Percentiles rank a stretch among this genome's conserved stretches.
Conservation (phyloP, 805 yeast genomes). For the Saturnispora besseyi region DNA sequence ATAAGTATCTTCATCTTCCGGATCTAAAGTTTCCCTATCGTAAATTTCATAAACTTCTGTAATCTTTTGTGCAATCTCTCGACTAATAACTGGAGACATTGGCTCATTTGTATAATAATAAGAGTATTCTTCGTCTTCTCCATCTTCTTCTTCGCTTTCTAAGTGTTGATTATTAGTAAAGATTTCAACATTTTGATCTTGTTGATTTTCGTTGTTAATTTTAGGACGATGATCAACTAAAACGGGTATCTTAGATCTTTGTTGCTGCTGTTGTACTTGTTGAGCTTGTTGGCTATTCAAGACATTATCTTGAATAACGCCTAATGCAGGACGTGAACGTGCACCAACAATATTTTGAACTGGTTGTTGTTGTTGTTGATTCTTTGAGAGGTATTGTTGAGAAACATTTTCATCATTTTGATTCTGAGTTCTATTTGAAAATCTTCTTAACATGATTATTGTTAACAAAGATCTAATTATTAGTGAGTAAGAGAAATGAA, state of each 20-base stretch:
- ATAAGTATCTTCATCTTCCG: slow-evolving; percentile 72
- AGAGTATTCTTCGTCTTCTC: slow-evolving; percentile 20
- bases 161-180: background rate
- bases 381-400: slow-evolving; percentile 3
- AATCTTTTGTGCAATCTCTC: slow-evolving; percentile 41
- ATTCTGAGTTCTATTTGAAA: slow-evolving; percentile 14
- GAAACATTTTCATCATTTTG: slow-evolving; percentile 21
- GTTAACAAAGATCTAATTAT: background rate
- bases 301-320: slow-evolving; percentile 22
- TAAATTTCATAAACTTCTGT: slow-evolving; percentile 42
- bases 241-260: slow-evolving; percentile 14
- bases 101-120: slow-evolving; percentile 32
- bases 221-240: slow-evolving; percentile 10
- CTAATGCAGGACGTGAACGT: slow-evolving; percentile 21
- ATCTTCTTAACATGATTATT: slow-evolving; percentile 13
- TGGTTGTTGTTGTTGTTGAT: background rate
- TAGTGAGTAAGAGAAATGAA: no score
- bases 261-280: slow-evolving; percentile 6
- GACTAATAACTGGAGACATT: slow-evolving; percentile 49
- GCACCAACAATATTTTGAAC: background rate
- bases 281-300: slow-evolving; percentile 15
- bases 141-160: slow-evolving; percentile 7
- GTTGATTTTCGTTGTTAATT: background rate
- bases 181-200: background rate
- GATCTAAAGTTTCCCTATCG: slow-evolving; percentile 48